Percentiles rank a stretch among this genome's conserved stretches.
Conservation (phyloP, 345 rosid genomes). For the Corchorus olitorius region DNA sequence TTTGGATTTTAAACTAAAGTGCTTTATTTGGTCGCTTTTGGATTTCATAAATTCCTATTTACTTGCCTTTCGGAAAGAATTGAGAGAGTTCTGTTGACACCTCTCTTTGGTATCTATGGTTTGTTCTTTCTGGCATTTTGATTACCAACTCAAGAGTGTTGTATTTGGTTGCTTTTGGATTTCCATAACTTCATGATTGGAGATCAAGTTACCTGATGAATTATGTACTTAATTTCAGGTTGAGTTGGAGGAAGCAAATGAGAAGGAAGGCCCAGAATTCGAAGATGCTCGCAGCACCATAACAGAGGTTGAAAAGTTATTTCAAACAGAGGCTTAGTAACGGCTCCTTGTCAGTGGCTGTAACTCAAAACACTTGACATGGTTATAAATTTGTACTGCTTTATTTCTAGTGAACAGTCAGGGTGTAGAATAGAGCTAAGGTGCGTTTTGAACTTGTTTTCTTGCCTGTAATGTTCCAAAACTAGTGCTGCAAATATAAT, state of each 20-base stretch:
- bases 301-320: constrained; percentile 58
- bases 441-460: background rate
- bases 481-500: background rate
- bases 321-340: constrained; percentile 52
- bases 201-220: background rate
- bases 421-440: background rate
- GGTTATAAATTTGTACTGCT: constrained; percentile 10
- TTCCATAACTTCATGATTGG: background rate
- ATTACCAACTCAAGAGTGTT: background rate
- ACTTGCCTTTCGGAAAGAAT: background rate
- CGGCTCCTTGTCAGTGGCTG: background rate
- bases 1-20: no score
- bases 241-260: constrained; percentile 60
- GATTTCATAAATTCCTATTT: background rate
- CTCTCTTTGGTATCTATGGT: background rate
- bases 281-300: constrained; percentile 71
- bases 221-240: constrained; percentile 38
- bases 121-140: background rate
- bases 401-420: constrained; percentile 1
- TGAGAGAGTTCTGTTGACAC: background rate
- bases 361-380: constrained; percentile 6
- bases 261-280: constrained; percentile 59
- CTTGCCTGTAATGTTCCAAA: background rate
- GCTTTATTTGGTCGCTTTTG: background rate
- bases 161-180: background rate